These are phyloP conservation scores for Mayamaea pseudoterrestris DNA, from an alignment of 108 stramenopile genomes.

Conservation along the genomic window DNA sequence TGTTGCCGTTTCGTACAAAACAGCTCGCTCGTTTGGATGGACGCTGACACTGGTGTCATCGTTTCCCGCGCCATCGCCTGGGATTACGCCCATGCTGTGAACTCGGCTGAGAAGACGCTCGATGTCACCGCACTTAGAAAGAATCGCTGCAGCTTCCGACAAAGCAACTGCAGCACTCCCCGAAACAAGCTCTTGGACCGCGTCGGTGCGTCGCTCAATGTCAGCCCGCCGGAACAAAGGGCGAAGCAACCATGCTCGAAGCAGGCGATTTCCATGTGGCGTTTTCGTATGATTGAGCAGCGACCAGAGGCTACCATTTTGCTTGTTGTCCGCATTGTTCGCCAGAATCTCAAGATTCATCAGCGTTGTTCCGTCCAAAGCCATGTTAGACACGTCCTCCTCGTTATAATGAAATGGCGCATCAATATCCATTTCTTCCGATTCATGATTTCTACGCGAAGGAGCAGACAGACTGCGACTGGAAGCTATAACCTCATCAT, in stretches of 20 bases:
- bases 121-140: slow-evolving; percentile 83
- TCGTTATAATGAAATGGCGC: too few relatives aligned
- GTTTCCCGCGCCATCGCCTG: background rate
- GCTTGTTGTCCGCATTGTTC: slow-evolving; percentile 55
- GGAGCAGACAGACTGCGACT: background rate
- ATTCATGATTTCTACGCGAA: background rate
- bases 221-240: slow-evolving; percentile 81
- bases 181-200: slow-evolving; percentile 81
- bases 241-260: slow-evolving; percentile 90
- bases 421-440: background rate
- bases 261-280: slow-evolving; percentile 85
- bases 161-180: slow-evolving; percentile 56
- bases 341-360: slow-evolving; percentile 92
- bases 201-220: slow-evolving; percentile 88
- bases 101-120: slow-evolving; percentile 88
- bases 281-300: slow-evolving; percentile 85
- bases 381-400: slow-evolving; percentile 61
- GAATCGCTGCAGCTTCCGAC: slow-evolving; percentile 36
- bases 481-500: too few relatives aligned
- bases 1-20: slow-evolving; percentile 85
- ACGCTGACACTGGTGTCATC: slow-evolving; percentile 11
- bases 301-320: slow-evolving; percentile 78
- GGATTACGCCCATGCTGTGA: slow-evolving; percentile 71
- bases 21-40: slow-evolving; percentile 93
- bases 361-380: slow-evolving; percentile 91